Conservation (phyloP, 1,284 basidiomycete genomes). For the Volvariella volvacea region DNA sequence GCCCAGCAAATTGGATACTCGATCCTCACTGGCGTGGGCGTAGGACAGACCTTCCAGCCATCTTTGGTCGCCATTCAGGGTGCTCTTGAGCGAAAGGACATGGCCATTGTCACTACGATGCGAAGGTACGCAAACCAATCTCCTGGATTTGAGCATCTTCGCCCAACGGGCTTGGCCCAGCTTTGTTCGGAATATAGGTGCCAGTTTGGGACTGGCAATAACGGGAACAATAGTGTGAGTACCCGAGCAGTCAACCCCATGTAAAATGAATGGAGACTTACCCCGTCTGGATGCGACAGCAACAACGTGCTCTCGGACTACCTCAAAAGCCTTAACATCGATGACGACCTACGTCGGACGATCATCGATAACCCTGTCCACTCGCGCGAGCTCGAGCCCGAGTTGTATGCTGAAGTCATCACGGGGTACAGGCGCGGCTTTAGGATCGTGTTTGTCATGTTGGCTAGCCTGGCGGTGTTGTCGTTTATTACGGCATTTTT, state of each 20-base stretch:
- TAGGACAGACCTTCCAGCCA: constrained; percentile 17
- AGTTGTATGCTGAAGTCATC: constrained; percentile 10
- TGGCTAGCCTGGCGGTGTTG: constrained; percentile 15
- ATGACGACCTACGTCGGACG: constrained; percentile 5
- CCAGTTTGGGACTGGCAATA: constrained; percentile 15
- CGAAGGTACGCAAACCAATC: constrained; percentile 9
- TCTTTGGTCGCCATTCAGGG: constrained; percentile 16
- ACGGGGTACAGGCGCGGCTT: constrained; percentile 15
- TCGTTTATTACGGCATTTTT: constrained; percentile 14
- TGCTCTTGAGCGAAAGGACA: constrained; percentile 16
- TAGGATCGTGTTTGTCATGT: constrained; percentile 14
- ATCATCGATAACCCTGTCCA: constrained; percentile 12
- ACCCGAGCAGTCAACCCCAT: constrained; percentile 5
- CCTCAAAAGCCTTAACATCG: constrained; percentile 8
- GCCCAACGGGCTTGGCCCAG: constrained; percentile 4
- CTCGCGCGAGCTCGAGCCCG: constrained; percentile 5
- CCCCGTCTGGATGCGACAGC: too few species aligned
- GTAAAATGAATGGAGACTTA: constrained; percentile 9
- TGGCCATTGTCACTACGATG: constrained; percentile 17
- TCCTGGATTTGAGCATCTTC: too few species aligned
- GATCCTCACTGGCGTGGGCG: constrained; percentile 15
- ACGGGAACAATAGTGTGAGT: constrained; percentile 15
- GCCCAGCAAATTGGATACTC: constrained; percentile 15
- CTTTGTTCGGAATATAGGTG: constrained; percentile 16
- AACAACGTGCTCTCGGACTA: too few species aligned